Evolutionary conservation across 2,329 filamentous ascomycete genomes (phyloP), one percentile per base, ranked within the genome.

Genomic region (Iodosphaeria phyllophila): DNA sequence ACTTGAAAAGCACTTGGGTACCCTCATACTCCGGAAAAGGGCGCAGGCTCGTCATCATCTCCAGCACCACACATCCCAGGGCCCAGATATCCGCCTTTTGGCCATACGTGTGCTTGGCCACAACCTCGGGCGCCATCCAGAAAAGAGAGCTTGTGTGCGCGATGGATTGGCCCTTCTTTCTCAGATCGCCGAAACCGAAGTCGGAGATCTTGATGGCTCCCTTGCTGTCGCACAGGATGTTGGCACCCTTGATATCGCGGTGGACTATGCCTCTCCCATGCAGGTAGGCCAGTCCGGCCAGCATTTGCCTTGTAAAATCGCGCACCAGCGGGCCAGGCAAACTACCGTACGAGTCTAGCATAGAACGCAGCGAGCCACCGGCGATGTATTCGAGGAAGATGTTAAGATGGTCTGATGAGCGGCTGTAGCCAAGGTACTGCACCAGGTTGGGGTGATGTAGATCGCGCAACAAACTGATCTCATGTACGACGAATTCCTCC

Each of bases 351-450:
- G 91, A 92, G 56, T 93, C 89, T 35, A 98, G 74, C 84, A 98
- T 95, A 7, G 82, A 92, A 36, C 92, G 89, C 13, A 98, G 91
- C 8, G 86, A 95, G 22, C 89, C 89, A 51, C 89, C 89, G 9
- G 89, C 80, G 16, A 98, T 86, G 48, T 98, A 98, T 52, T 98
- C 89, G 44, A 98, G 72, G 71, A 98, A 98, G 76, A 98, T 98
- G 56, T 98, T 98, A 41, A 98, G 71, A 47, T 86, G 75, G 28
- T 84, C 75, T 11, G 80, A 71, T 32, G 92, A 89, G 6, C 82
- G 86, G 42, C 84, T 86, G 38, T 83, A 93, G 31, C 89, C 89
- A 6, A 98, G 71, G 46, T 98, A 98, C 47, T 93, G 89, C 47
- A 98, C 89, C 44, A 98, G 95, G 47, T 98, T 95, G 28, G 80